Evolutionary conservation across 1,139 yeast genomes (phyloP), one percentile per base, ranked within the genome.

Genomic region (Geotrichum candidum): DNA sequence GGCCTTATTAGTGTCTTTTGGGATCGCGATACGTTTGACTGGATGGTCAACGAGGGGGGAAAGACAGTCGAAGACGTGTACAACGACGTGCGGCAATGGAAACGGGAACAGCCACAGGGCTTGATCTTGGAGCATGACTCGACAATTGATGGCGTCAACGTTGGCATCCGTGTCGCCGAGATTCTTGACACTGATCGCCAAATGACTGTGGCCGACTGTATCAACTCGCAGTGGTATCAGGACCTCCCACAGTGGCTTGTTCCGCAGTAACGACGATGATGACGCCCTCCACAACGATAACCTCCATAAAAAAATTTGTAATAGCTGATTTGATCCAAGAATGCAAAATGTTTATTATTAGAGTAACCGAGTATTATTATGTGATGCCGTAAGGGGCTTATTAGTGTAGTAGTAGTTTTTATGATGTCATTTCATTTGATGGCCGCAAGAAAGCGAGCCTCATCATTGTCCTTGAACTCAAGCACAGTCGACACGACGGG

Each of bases 1-100:
- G 97, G 97, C 0, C 82, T 92, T 80, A 92, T 87, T 69, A 84
- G 88, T 15, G 97, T 88, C 29, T 76, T 94, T 55, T 92, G 98
- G 99, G 95, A 91, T 72, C 84, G 83, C 68, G 98, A 92, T 73
- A 85, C 97, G 0, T 86, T 87, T 75, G 98, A 94, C 74, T 92
- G 98, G 98, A 84, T 85, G 73, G 76, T 91, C 67, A 70, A 70
- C 58, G 74, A 70, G 33, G 71, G 71, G 22, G 63, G 70, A 48
- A 79, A 83, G 60, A 79, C 82, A 0, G 84, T 82, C 62, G 69
- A 71, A 2, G 82, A 82, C 54, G 84, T 91, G 46, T 76, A 79
- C 57, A 70, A 73, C 4, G 90, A 87, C 56, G 84, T 88, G 2
- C 70, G 69, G 6, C 71, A 69, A 15, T 89, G 94, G 86, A 66